Evolutionary conservation across 306 rosid genomes (phyloP).

Genomic region (Quercus robur): DNA sequence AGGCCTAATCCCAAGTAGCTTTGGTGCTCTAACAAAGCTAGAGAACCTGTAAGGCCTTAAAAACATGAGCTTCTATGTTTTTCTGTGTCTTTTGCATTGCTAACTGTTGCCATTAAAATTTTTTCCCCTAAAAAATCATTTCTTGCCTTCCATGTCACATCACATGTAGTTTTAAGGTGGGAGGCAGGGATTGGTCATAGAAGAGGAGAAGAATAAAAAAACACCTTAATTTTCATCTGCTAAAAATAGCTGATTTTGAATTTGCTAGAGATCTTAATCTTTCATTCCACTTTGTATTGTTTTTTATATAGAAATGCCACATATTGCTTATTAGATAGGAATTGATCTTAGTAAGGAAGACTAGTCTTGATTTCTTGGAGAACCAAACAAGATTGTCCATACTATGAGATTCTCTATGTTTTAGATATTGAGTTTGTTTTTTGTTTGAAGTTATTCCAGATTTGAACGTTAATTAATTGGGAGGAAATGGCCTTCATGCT

Average conservation of each 20-base stretch:
- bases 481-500: no score
- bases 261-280: not conserved
- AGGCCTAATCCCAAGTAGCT: constrained; percentile 39
- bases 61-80: not conserved
- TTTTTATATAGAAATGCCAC: not conserved
- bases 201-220: not conserved
- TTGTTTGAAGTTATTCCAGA: no score
- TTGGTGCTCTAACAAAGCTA: constrained; percentile 27
- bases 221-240: not conserved
- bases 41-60: constrained; percentile 27
- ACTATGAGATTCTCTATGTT: constrained; percentile 15
- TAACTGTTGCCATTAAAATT: not conserved
- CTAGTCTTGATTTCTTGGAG: constrained; percentile 27
- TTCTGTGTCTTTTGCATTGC: not conserved
- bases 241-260: not conserved
- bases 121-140: not conserved
- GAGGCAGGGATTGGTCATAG: not conserved
- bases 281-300: not conserved
- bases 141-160: not conserved
- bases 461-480: no score
- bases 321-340: not conserved
- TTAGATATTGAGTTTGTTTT: not conserved
- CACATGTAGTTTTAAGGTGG: not conserved
- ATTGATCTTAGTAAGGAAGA: constrained; percentile 30
- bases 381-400: constrained; percentile 32